A percentile compares a stretch with the other conserved stretches of the same genome.
These are phyloP conservation scores for Diplotaxis tenuifolia DNA, from an alignment of 345 rosid species.

Conservation along the genomic window DNA sequence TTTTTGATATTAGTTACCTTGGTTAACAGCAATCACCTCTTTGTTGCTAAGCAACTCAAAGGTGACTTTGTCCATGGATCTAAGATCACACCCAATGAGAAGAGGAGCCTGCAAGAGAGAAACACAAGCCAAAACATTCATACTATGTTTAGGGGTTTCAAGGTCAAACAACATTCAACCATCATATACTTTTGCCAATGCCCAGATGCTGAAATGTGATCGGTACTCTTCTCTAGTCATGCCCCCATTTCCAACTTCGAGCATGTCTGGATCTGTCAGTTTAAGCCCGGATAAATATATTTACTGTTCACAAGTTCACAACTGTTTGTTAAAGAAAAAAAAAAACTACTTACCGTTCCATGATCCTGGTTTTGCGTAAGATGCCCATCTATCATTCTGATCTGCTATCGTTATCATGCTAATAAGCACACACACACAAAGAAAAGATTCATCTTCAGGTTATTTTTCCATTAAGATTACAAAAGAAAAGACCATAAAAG, in stretches of 20 bases:
- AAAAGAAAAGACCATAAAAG: neutral
- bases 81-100: constrained; percentile 73
- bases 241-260: constrained; percentile 97
- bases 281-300: too few species aligned
- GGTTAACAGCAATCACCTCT: constrained; percentile 82
- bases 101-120: constrained; percentile 61
- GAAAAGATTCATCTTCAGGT: neutral
- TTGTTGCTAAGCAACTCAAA: constrained; percentile 56
- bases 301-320: too few species aligned
- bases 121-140: constrained; percentile 3
- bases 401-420: constrained; percentile 74
- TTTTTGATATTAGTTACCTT: constrained; percentile 45
- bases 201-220: constrained; percentile 92
- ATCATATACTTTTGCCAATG: constrained; percentile 80
- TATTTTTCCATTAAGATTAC: neutral
- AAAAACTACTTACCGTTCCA: constrained; percentile 67
- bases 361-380: constrained; percentile 81
- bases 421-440: constrained; percentile 31
- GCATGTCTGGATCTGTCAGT: constrained; percentile 93
- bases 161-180: too few species aligned
- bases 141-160: too few species aligned
- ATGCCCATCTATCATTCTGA: constrained; percentile 69
- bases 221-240: constrained; percentile 78
- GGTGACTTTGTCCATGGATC: constrained; percentile 55
- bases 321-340: neutral